phyloP scores from a whole-genome alignment of 164 flowering plant genomes.

The Protea cynaroides region DNA sequence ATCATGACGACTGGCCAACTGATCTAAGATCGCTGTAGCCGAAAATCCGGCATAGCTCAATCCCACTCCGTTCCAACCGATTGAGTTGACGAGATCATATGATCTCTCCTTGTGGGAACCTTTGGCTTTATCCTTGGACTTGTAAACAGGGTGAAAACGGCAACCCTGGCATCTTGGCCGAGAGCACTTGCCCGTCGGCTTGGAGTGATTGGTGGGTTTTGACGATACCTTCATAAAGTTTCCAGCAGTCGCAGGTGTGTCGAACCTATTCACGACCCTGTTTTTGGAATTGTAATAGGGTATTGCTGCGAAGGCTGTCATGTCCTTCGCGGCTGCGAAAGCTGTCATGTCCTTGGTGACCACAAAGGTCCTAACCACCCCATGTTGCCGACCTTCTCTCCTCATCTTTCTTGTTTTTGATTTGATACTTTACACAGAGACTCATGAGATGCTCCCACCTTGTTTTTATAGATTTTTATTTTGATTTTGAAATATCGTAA shows the following conservation, averaged over 20 bases:
- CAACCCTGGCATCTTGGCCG: conserved; percentile 34
- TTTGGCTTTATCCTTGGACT: conserved; percentile 53
- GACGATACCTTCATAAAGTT: conserved; percentile 42
- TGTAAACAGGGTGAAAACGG: conserved; percentile 41
- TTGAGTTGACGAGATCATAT: too few species aligned
- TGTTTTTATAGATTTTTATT: not conserved
- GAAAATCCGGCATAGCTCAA: conserved; percentile 32
- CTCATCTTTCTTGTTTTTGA: conserved; percentile 32
- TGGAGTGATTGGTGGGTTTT: conserved; percentile 84
- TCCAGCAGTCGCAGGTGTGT: conserved; percentile 54
- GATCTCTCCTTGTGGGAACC: conserved; percentile 44
- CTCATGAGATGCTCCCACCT: not conserved
- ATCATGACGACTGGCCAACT: conserved; percentile 13
- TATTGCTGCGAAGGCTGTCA: too few species aligned
- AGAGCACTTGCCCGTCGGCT: conserved; percentile 66
- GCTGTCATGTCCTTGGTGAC: conserved; percentile 3
- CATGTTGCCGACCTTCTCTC: conserved; percentile 78
- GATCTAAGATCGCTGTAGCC: conserved; percentile 31
- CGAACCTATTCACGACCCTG: conserved; percentile 25
- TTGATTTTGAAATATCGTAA: not conserved
- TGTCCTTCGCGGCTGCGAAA: too few species aligned
- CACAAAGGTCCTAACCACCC: conserved; percentile 43
- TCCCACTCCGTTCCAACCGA: conserved; percentile 9
- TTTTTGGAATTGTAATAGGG: too few species aligned
- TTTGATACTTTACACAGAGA: not conserved